phyloP scores from a whole-genome alignment of 2,329 filamentous ascomycete genomes.

The Aspergillus phoenicis region DNA sequence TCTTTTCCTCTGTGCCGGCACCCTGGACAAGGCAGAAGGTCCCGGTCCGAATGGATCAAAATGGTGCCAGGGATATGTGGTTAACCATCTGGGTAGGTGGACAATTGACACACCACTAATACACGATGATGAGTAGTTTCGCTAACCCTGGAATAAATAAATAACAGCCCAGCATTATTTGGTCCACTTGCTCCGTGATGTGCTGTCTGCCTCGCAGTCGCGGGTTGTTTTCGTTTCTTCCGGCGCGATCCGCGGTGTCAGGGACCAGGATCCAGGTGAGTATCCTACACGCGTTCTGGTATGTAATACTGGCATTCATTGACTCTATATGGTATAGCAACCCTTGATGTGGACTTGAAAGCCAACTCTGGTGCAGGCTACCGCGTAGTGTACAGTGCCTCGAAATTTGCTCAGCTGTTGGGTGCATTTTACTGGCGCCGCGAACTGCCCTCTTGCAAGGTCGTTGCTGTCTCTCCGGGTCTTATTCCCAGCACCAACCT shows the following conservation, averaged over 20 bases:
- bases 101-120: neutral
- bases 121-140: neutral
- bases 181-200: slow-evolving; percentile 11
- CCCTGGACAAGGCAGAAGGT: slow-evolving; percentile 18
- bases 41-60: slow-evolving; percentile 28
- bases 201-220: slow-evolving; percentile 22
- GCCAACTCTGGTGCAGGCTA: slow-evolving; percentile 22
- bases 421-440: slow-evolving; percentile 31
- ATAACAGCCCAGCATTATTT: neutral
- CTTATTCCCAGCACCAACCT: neutral
- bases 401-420: slow-evolving; percentile 28
- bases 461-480: slow-evolving; percentile 31
- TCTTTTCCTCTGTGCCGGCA: slow-evolving; percentile 26
- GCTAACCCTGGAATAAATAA: neutral
- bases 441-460: slow-evolving; percentile 22
- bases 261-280: slow-evolving; percentile 25
- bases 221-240: slow-evolving; percentile 30
- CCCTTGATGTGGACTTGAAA: neutral
- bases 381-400: slow-evolving; percentile 26
- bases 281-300: neutral
- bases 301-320: neutral
- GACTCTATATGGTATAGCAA: neutral
- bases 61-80: slow-evolving; percentile 27
- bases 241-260: slow-evolving; percentile 26
- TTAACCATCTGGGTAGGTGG: slow-evolving; percentile 29